Percentiles rank a stretch among this genome's conserved stretches.
Conservation (phyloP, 2,329 filamentous ascomycete species). For the Nemania serpens region DNA sequence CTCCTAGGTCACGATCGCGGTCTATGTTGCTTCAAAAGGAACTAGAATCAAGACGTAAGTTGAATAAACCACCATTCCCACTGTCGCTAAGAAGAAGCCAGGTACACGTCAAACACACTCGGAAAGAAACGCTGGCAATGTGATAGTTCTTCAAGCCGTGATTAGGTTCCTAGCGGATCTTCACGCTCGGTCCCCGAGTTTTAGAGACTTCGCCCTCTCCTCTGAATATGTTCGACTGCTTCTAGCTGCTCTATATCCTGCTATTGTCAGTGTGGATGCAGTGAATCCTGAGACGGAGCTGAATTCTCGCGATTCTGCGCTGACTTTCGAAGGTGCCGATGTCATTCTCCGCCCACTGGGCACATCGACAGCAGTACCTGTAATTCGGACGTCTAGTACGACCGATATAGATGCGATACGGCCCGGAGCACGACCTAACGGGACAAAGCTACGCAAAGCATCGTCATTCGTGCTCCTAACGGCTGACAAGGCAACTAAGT, state of each 20-base stretch:
- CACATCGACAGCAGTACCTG: slow-evolving; percentile 65
- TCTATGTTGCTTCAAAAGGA: slow-evolving; percentile 71
- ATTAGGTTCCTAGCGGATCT: slow-evolving; percentile 80
- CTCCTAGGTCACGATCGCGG: slow-evolving; percentile 52
- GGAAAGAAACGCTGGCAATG: slow-evolving; percentile 60
- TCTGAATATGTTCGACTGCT: slow-evolving; percentile 84
- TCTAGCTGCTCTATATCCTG: slow-evolving; percentile 80
- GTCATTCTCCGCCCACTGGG: slow-evolving; percentile 77
- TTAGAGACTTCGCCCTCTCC: slow-evolving; percentile 79
- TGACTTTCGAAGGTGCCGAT: slow-evolving; percentile 85
- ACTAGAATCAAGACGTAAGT: slow-evolving; percentile 59
- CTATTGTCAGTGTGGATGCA: slow-evolving; percentile 83
- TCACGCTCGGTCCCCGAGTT: slow-evolving; percentile 74
- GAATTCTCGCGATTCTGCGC: slow-evolving; percentile 77
- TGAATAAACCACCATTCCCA: not conserved
- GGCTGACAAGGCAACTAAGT: slow-evolving; percentile 64
- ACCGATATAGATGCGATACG: slow-evolving; percentile 54
- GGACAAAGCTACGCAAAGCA: slow-evolving; percentile 72
- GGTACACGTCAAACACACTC: slow-evolving; percentile 49
- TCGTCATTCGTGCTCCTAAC: slow-evolving; percentile 93
- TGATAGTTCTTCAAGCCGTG: slow-evolving; percentile 72
- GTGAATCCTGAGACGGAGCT: slow-evolving; percentile 85
- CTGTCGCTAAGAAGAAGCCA: slow-evolving; percentile 29
- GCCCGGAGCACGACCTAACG: slow-evolving; percentile 46
- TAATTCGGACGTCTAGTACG: slow-evolving; percentile 72